Percentiles rank a stretch among this genome's conserved stretches.
phyloP scores from a whole-genome alignment of 306 rosid species.

The Rosa persica region DNA sequence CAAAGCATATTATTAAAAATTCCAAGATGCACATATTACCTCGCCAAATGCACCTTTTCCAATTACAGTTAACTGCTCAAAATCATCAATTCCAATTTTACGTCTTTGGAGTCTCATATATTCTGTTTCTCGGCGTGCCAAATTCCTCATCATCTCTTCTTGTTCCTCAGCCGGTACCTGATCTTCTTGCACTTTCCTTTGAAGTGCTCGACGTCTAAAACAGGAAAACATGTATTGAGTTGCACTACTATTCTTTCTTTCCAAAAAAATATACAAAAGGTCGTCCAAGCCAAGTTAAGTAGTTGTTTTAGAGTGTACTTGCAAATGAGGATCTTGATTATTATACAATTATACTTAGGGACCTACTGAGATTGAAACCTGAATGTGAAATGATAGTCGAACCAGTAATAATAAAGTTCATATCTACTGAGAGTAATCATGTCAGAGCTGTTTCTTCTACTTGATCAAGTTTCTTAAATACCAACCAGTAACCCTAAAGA shows the following conservation, averaged over 20 bases:
- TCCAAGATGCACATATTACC: conserved; percentile 25
- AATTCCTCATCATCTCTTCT: conserved; percentile 87
- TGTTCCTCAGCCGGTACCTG: conserved; percentile 82
- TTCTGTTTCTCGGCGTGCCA: conserved; percentile 91
- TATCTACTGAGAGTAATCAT: neutral
- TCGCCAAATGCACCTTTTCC: conserved; percentile 99
- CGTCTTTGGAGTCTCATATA: conserved; percentile 94
- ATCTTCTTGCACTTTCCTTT: conserved; percentile 78
- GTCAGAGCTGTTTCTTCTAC: neutral
- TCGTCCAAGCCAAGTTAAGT: neutral
- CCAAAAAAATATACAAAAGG: neutral
- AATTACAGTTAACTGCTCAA: conserved; percentile 84
- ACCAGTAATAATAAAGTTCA: neutral
- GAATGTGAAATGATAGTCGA: neutral
- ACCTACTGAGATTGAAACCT: neutral
- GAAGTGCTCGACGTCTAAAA: conserved; percentile 77
- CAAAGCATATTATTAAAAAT: neutral
- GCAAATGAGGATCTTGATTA: neutral
- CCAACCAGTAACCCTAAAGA: neutral
- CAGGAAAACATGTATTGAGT: conserved; percentile 10
- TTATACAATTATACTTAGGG: too few species aligned
- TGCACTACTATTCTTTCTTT: neutral
- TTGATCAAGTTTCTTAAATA: neutral
- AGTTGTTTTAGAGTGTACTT: neutral
- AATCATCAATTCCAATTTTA: conserved; percentile 92